phyloP scores from a whole-genome alignment of 768 basidiomycete genomes.

The Mycena maculata region DNA sequence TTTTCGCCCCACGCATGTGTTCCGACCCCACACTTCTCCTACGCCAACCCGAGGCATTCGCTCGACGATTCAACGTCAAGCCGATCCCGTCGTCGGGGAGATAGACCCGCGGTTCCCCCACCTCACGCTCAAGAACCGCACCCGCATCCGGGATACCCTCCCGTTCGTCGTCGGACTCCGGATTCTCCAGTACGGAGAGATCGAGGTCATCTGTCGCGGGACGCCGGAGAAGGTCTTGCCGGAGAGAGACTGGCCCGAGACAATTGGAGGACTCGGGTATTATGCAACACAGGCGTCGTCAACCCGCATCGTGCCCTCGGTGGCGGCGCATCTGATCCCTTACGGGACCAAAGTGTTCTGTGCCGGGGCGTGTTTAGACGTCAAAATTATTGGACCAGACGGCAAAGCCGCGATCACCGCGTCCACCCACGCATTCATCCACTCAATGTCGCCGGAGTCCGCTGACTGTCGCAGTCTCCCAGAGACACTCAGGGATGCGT shows the following conservation, averaged over 20 bases:
- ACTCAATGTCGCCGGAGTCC: background rate
- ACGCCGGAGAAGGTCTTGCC: background rate
- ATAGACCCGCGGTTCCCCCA: background rate
- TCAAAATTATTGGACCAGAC: background rate
- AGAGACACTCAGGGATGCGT: background rate
- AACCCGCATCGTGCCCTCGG: background rate
- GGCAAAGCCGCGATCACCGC: background rate
- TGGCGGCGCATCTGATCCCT: background rate
- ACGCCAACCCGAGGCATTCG: too few relatives aligned
- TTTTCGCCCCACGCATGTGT: background rate
- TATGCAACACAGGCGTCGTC: background rate
- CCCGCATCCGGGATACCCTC: background rate
- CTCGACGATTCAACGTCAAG: too few relatives aligned
- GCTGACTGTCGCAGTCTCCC: background rate
- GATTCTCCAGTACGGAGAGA: slow-evolving; percentile 2
- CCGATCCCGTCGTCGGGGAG: background rate
- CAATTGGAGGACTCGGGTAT: background rate
- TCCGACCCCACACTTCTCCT: background rate
- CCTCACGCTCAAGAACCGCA: background rate
- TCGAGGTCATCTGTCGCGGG: background rate
- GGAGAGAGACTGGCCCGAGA: background rate
- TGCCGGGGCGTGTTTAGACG: background rate
- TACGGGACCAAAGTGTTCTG: slow-evolving; percentile 1
- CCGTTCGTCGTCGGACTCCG: slow-evolving; percentile 9
- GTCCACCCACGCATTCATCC: background rate